phyloP scores from a whole-genome alignment of 2,329 filamentous ascomycete genomes.

The Ophiostoma populinum region DNA sequence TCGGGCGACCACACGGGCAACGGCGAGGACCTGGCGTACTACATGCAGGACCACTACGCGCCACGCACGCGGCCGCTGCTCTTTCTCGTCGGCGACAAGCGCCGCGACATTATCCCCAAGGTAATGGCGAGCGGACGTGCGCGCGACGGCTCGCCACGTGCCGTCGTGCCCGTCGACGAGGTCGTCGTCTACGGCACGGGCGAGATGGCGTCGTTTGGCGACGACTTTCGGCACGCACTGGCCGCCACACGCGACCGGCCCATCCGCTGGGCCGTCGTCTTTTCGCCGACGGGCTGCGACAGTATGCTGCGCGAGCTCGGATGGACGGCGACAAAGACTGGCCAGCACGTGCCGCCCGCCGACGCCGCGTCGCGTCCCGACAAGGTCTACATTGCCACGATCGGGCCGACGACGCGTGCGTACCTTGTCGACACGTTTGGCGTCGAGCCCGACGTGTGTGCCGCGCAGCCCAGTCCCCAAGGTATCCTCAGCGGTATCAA shows the following conservation, averaged over 20 bases:
- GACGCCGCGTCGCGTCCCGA: too few relatives aligned
- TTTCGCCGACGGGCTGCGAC: slow-evolving; percentile 49
- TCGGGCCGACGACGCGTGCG: slow-evolving; percentile 80
- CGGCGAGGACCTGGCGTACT: slow-evolving; percentile 60
- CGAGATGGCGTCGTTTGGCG: slow-evolving; percentile 61
- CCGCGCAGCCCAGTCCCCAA: slow-evolving; percentile 64
- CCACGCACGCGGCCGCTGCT: slow-evolving; percentile 32
- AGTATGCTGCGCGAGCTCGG: slow-evolving; percentile 38
- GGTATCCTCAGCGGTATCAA: slow-evolving; percentile 56
- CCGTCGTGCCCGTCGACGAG: slow-evolving; percentile 42
- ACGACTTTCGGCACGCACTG: slow-evolving; percentile 41
- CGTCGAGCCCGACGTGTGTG: slow-evolving; percentile 62
- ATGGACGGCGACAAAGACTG: too few relatives aligned
- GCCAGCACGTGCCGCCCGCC: too few relatives aligned
- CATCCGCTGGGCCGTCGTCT: slow-evolving; percentile 58
- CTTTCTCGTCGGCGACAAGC: slow-evolving; percentile 80
- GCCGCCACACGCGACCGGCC: slow-evolving; percentile 21
- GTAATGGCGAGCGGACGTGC: slow-evolving; percentile 40
- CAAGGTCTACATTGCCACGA: slow-evolving; percentile 58
- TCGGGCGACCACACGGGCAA: slow-evolving; percentile 72
- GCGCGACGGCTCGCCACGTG: slow-evolving; percentile 19
- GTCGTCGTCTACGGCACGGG: slow-evolving; percentile 74
- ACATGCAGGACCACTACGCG: slow-evolving; percentile 65
- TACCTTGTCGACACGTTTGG: slow-evolving; percentile 48
- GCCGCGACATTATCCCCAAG: slow-evolving; percentile 76